Evolutionary conservation across 371 early-diverging fungal species (phyloP).

Genomic region (Dentiscutata heterogama): DNA sequence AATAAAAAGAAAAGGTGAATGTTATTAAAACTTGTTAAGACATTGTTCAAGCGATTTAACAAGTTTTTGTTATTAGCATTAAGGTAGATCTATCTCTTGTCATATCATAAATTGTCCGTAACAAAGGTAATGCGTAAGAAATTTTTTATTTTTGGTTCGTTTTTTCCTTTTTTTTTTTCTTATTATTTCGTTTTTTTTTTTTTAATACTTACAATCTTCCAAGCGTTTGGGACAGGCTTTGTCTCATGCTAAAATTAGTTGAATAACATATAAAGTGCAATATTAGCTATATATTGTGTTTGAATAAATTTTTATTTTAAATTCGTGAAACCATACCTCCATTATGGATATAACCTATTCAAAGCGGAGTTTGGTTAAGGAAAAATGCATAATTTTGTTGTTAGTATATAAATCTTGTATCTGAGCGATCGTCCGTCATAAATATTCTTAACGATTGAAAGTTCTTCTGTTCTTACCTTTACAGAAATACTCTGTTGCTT

Average conservation of each 20-base stretch:
- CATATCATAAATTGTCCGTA: too few relatives aligned
- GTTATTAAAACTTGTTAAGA: background rate
- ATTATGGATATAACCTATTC: conserved; percentile 8
- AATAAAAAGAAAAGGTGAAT: background rate
- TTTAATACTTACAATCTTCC: conserved; percentile 34
- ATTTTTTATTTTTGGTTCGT: background rate
- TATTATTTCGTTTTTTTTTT: background rate
- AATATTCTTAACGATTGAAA: background rate
- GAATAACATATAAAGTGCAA: too few relatives aligned
- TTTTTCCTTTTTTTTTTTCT: background rate
- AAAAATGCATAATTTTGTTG: background rate
- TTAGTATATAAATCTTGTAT: conserved; percentile 5
- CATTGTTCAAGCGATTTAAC: background rate
- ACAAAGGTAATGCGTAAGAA: too few relatives aligned
- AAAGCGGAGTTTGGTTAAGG: background rate
- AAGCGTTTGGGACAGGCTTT: conserved; percentile 34
- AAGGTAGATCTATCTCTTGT: background rate
- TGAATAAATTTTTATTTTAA: too few relatives aligned
- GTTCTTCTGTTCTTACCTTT: conserved; percentile 23
- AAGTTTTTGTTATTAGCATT: background rate
- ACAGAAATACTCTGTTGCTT: conserved; percentile 41
- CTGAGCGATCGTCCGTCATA: background rate
- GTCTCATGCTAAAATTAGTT: background rate
- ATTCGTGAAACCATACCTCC: conserved; percentile 15
- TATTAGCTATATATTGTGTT: too few relatives aligned